Evolutionary conservation across 2,329 filamentous ascomycete genomes (phyloP), one percentile per base, ranked within the genome.

Genomic region (Sphaerulina vaccinii): DNA sequence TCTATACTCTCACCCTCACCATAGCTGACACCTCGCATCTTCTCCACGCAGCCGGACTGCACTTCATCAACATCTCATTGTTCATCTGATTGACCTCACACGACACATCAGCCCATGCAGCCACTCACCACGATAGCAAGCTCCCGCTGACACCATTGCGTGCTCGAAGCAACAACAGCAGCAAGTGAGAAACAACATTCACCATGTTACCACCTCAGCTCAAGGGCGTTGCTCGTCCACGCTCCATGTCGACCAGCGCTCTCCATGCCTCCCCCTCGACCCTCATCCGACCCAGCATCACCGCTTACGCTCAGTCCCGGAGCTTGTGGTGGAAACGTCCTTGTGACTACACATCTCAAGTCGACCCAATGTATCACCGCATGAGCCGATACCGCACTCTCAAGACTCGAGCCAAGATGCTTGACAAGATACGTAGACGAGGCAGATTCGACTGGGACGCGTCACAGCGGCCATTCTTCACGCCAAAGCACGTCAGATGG

Each of bases 351-450:
- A 33, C 57, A 10, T 68, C 65, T 6, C 63, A 62, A 22, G 56
- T 65, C 40, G 68, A 70, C 56, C 65, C 67, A 1, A 40, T 54
- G 40, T 69, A 63, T 50, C 56, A 65, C 19, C 65, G 64, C 37
- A 62, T 60, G 51, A 54, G 55, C 37, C 60, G 58, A 37, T 56
- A 60, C 43, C 62, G 63, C 23, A 67, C 60, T 24, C 54, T 66
- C 36, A 63, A 65, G 54, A 66, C 61, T 39, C 57, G 58, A 38
- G 64, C 63, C 10, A 66, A 65, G 57, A 56, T 69, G 21, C 57
- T 67, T 24, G 60, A 66, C 42, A 65, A 62, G 40, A 49, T 69
- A 5, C 55, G 60, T 16, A 63, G 67, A 16, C 56, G 60, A 23
- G 58, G 62, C 23, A 60, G 58, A 49, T 68, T 63, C 56, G 60